Evolutionary conservation across 768 basidiomycete genomes (phyloP).

Genomic region (Hebeloma cylindrosporum): DNA sequence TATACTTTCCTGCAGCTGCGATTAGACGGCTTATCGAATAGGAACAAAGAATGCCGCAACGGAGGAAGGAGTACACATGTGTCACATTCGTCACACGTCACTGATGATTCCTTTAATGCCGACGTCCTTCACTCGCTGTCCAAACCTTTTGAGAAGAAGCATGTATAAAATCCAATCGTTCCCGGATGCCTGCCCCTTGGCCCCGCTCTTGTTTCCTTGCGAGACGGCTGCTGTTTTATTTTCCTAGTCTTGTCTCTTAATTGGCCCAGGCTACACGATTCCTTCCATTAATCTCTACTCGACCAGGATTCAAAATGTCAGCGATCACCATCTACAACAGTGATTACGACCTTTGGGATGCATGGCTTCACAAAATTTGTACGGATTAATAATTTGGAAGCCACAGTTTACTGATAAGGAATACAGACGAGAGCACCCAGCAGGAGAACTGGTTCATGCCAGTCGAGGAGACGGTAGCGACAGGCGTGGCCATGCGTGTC

Average conservation of each 20-base stretch:
- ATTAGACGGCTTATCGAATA: constrained; percentile 17
- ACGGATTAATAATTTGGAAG: no score
- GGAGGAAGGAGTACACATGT: constrained; percentile 1
- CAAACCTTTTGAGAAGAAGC: constrained; percentile 13
- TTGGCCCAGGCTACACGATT: constrained; percentile 10
- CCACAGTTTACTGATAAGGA: no score
- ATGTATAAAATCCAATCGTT: constrained; percentile 22
- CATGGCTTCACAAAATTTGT: constrained; percentile 76
- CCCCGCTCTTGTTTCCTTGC: constrained; percentile 26
- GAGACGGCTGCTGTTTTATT: constrained; percentile 18
- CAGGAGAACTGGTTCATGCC: constrained; percentile 85
- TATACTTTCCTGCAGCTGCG: constrained; percentile 4
- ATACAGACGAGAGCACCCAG: constrained; percentile 54
- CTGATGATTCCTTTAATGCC: constrained; percentile 14
- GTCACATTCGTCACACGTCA: constrained; percentile 8
- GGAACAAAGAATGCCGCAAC: constrained; percentile 12
- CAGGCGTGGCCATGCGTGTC: constrained; percentile 74
- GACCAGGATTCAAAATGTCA: constrained; percentile 20
- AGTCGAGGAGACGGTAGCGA: constrained; percentile 64
- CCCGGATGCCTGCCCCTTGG: constrained; percentile 17
- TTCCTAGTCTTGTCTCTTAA: constrained; percentile 20
- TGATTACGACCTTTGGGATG: constrained; percentile 81
- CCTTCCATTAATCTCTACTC: constrained; percentile 11
- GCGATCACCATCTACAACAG: constrained; percentile 50
- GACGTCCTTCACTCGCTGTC: constrained; percentile 14